Percentiles rank a stretch among this genome's conserved stretches.
Evolutionary conservation across 2,329 filamentous ascomycete species (phyloP).

Genomic region (Didymellaceae sp.): DNA sequence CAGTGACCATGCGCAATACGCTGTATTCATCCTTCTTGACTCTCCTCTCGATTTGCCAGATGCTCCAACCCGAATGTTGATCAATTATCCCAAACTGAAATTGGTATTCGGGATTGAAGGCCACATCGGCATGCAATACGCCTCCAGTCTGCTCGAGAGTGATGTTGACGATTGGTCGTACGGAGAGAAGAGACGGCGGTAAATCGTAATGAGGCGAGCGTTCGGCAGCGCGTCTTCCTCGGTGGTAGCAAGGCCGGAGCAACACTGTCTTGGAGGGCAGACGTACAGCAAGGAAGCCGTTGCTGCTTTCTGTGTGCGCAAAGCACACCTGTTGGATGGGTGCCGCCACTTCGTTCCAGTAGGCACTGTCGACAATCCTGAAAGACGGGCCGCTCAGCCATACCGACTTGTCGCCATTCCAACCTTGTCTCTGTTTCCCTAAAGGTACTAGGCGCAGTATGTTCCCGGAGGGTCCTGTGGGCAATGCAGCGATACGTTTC

Average conservation of each 20-base stretch:
- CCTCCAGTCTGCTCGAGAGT: slow-evolving; percentile 61
- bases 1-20: slow-evolving; percentile 42
- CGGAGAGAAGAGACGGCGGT: slow-evolving; percentile 60
- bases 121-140: slow-evolving; percentile 65
- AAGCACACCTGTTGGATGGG: slow-evolving; percentile 64
- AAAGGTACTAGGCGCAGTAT: slow-evolving; percentile 63
- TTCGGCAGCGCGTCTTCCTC: slow-evolving; percentile 16
- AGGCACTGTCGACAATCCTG: slow-evolving; percentile 53
- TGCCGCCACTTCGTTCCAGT: slow-evolving; percentile 63
- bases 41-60: slow-evolving; percentile 64
- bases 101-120: slow-evolving; percentile 67
- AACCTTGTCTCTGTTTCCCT: slow-evolving; percentile 61
- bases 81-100: slow-evolving; percentile 72
- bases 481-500: slow-evolving; percentile 40
- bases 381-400: slow-evolving; percentile 58
- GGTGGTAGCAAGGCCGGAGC: slow-evolving; percentile 49
- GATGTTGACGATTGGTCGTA: slow-evolving; percentile 64
- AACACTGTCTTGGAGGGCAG: slow-evolving; percentile 55
- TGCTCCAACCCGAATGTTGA: slow-evolving; percentile 68
- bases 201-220: slow-evolving; percentile 30
- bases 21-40: slow-evolving; percentile 40
- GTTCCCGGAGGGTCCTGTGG: slow-evolving; percentile 64
- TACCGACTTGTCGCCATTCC: slow-evolving; percentile 56
- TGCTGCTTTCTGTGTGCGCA: slow-evolving; percentile 51
- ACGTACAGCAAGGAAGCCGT: slow-evolving; percentile 59